phyloP scores from a whole-genome alignment of 2,329 filamentous ascomycete species.

The Zymoseptoria brevis region DNA sequence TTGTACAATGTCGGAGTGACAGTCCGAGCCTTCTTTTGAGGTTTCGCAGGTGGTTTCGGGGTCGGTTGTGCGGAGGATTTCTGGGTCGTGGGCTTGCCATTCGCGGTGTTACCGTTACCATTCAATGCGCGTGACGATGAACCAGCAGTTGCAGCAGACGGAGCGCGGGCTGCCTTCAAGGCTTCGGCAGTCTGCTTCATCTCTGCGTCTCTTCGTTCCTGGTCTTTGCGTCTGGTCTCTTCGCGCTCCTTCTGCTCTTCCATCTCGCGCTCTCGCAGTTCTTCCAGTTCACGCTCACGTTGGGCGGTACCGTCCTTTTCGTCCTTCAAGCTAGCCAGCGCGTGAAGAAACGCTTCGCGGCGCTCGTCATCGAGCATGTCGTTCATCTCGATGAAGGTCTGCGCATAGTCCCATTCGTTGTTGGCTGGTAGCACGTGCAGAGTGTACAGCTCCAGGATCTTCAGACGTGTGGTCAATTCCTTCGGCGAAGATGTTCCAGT shows the following conservation, averaged over 20 bases:
- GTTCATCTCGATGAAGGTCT: conserved; percentile 79
- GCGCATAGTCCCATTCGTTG: conserved; percentile 91
- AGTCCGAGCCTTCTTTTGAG: conserved; percentile 15
- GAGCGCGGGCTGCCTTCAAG: conserved; percentile 11
- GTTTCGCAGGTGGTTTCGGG: conserved; percentile 13
- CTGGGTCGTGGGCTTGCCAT: neutral
- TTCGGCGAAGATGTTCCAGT: conserved; percentile 32
- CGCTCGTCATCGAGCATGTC: conserved; percentile 87
- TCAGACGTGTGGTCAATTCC: conserved; percentile 57
- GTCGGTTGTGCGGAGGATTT: neutral
- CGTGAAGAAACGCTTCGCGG: conserved; percentile 79
- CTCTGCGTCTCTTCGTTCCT: conserved; percentile 29
- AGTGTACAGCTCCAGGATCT: conserved; percentile 90
- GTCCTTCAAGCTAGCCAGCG: conserved; percentile 73
- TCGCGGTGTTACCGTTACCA: neutral
- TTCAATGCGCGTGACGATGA: neutral
- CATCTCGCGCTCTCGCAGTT: conserved; percentile 45
- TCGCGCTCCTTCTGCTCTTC: conserved; percentile 28
- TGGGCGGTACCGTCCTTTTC: conserved; percentile 69
- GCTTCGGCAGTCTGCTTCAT: conserved; percentile 24
- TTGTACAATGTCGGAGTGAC: conserved; percentile 17
- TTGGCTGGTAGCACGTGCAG: conserved; percentile 91
- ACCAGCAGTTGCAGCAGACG: neutral
- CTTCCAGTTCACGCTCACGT: conserved; percentile 52
- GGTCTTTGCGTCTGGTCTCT: conserved; percentile 19